Evolutionary conservation across 169 alveolate genomes (phyloP).

Genomic region (Pseudocohnilembus persalinus): DNA sequence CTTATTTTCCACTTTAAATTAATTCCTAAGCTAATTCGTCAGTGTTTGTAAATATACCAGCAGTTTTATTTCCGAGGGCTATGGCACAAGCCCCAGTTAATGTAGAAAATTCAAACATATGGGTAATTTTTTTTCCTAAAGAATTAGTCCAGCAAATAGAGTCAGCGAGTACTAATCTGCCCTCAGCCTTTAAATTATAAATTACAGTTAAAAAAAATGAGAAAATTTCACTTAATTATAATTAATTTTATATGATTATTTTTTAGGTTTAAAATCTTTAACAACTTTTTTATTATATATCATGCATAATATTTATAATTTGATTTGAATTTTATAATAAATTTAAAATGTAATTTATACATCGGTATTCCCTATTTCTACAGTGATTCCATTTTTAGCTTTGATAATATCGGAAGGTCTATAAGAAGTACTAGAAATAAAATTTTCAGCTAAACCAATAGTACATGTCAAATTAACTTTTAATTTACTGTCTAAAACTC

Average conservation of each 20-base stretch:
- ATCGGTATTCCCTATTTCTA: constrained; percentile 74
- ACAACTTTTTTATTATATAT: too few species aligned
- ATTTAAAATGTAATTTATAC: not conserved
- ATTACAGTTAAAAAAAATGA: too few species aligned
- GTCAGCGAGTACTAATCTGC: constrained; percentile 75
- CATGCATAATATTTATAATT: too few species aligned
- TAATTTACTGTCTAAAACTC: constrained; percentile 50
- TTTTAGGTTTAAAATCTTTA: too few species aligned
- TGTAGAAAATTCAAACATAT: constrained; percentile 63
- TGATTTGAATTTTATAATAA: too few species aligned
- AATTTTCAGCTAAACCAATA: constrained; percentile 71
- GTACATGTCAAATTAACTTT: constrained; percentile 60
- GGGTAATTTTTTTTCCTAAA: constrained; percentile 2
- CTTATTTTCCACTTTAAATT: constrained; percentile 42
- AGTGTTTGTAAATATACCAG: constrained; percentile 64
- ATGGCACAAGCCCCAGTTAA: constrained; percentile 74
- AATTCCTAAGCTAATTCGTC: constrained; percentile 45
- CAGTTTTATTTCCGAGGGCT: constrained; percentile 65
- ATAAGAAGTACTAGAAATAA: constrained; percentile 50
- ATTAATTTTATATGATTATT: too few species aligned
- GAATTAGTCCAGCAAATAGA: constrained; percentile 49
- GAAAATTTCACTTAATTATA: too few species aligned
- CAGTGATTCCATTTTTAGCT: constrained; percentile 64
- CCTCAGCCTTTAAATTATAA: constrained; percentile 58
- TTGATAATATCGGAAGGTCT: constrained; percentile 66